Percentiles rank a stretch among this genome's conserved stretches.
phyloP scores from a whole-genome alignment of 345 rosid species.

The Reutealis trisperma region DNA sequence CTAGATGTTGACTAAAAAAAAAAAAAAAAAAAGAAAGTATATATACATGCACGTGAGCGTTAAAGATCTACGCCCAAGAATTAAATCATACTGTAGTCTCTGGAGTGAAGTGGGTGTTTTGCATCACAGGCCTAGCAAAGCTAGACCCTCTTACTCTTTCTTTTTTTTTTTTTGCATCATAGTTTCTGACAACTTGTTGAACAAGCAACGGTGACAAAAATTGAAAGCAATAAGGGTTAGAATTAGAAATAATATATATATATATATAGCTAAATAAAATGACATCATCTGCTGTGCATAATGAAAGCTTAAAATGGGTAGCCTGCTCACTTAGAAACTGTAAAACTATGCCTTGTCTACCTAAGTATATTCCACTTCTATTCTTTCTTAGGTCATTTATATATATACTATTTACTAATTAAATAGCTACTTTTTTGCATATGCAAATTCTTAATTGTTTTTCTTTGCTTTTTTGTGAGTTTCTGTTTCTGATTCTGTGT shows the following conservation, averaged over 20 bases:
- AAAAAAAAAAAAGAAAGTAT: not conserved
- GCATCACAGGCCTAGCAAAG: too few relatives aligned
- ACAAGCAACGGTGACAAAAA: conserved; percentile 31
- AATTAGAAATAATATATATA: too few relatives aligned
- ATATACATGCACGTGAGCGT: conserved; percentile 5
- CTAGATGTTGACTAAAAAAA: conserved; percentile 6
- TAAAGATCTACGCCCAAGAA: conserved; percentile 3
- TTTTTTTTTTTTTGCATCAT: too few relatives aligned
- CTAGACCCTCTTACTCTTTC: too few relatives aligned
- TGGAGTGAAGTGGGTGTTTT: conserved; percentile 10
- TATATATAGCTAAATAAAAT: conserved; percentile 2
- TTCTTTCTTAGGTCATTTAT: conserved; percentile 1
- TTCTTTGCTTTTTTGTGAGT: not conserved
- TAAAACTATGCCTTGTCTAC: not conserved
- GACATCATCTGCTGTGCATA: conserved; percentile 34
- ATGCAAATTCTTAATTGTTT: not conserved
- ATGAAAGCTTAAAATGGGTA: conserved; percentile 31
- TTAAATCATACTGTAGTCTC: conserved; percentile 25
- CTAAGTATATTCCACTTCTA: not conserved
- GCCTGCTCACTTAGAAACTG: conserved; percentile 4
- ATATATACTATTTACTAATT: too few relatives aligned
- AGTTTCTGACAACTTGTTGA: conserved; percentile 28
- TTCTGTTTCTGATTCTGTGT: too few relatives aligned
- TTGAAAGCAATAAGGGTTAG: not conserved
- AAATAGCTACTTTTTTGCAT: too few relatives aligned